phyloP scores from a whole-genome alignment of 495 filamentous ascomycete species.

The Talaromyces wortmannii region DNA sequence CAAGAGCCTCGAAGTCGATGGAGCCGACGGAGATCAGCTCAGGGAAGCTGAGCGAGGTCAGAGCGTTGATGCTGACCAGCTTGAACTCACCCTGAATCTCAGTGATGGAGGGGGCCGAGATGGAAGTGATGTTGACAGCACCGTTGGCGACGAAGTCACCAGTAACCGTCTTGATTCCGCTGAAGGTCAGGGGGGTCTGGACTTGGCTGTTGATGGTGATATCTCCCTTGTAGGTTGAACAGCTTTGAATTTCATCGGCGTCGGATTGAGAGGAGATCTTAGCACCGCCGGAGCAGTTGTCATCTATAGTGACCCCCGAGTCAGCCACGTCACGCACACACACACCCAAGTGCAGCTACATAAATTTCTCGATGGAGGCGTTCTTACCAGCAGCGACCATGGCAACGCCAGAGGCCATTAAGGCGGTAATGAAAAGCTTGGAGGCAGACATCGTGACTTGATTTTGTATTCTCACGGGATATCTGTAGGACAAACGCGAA shows the following conservation, averaged over 20 bases:
- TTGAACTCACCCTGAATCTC: constrained; percentile 56
- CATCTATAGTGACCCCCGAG: constrained; percentile 3
- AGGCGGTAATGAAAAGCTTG: constrained; percentile 65
- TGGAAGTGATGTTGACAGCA: constrained; percentile 48
- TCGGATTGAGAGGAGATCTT: constrained; percentile 67
- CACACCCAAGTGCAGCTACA: too few relatives aligned
- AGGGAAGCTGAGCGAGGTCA: constrained; percentile 58
- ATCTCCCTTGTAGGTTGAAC: constrained; percentile 62
- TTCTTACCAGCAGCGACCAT: constrained; percentile 45
- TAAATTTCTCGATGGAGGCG: neutral
- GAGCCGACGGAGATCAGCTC: constrained; percentile 52
- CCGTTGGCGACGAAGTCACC: constrained; percentile 60
- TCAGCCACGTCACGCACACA: neutral
- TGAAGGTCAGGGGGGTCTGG: constrained; percentile 37
- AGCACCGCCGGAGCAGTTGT: constrained; percentile 23
- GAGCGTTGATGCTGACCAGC: constrained; percentile 55
- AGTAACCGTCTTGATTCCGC: constrained; percentile 49
- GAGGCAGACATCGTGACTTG: constrained; percentile 65
- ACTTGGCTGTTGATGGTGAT: constrained; percentile 55
- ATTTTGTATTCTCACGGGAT: constrained; percentile 12
- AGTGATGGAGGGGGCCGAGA: constrained; percentile 43
- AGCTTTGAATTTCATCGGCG: constrained; percentile 58
- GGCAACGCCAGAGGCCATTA: constrained; percentile 58
- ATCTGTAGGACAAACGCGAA: constrained; percentile 1
- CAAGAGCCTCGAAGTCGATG: constrained; percentile 69